Evolutionary conservation across 495 filamentous ascomycete species (phyloP), one percentile per base, ranked within the genome.

Genomic region (Amorphotheca resinae): DNA sequence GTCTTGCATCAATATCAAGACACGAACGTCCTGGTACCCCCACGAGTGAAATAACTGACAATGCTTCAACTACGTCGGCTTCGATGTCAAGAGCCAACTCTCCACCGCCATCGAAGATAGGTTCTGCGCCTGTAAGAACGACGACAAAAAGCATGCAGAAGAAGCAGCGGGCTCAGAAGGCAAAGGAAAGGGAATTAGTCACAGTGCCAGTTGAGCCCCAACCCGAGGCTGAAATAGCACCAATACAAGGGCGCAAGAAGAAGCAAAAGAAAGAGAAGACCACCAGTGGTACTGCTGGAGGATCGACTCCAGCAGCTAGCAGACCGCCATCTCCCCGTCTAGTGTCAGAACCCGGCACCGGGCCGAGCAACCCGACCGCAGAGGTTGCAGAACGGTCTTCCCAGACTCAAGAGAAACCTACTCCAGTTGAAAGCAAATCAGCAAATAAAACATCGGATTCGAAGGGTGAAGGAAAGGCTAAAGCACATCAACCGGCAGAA

Each of bases 121-220:
- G 86, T 28, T 78, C 80, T 28, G 84, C 86, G 1, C 81, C 87
- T 18, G 70, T 85, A 0, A 70, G 83, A 30, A 61, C 70, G n/a
- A 84, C 84, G 53, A 87, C 86, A 12, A 98, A 96, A 68, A 89
- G 78, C 50, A 85, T 93, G 53, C 69, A 78, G 48, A 93, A 89
- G 59, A 95, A 93, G 59, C 84, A 93, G 51, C 69, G 87, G 34
- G 80, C 84, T 57, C 78, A 82, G 52, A 70, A 66, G 23, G 68
- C 76, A 50, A 72, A 73, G 38, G 60, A 65, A 14, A 82, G 84
- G 46, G 73, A 77, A 42, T 17, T 17, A 18, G 79, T 44, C n/a
- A 39, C 68, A 4, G 64, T 68, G 31, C 53, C 62, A 9, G 69
- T 76, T 45, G 80, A 85, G 48, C 61, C 67, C 3, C 68, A 73